These are phyloP conservation scores for Gymnopilus dilepis DNA, from an alignment of 768 basidiomycete species.

Conservation along the genomic window DNA sequence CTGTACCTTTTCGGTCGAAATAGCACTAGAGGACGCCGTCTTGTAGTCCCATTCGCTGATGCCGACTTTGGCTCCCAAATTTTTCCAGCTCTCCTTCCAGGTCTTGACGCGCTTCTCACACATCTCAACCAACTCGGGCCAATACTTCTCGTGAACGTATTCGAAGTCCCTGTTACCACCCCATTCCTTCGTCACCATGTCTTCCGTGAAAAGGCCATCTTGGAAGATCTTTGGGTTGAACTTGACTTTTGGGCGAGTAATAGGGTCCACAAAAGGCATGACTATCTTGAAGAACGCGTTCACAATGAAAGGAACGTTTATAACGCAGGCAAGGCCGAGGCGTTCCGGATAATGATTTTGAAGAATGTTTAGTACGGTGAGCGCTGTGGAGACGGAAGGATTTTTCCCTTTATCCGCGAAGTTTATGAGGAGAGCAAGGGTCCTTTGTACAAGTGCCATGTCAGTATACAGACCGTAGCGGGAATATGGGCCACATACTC, in stretches of 20 bases:
- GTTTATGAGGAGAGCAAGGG: constrained; percentile 74
- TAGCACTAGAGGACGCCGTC: constrained; percentile 9
- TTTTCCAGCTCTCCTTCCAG: constrained; percentile 68
- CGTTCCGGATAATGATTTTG: constrained; percentile 90
- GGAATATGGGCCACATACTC: constrained; percentile 55
- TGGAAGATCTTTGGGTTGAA: constrained; percentile 74
- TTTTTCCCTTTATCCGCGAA: constrained; percentile 76
- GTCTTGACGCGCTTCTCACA: constrained; percentile 53
- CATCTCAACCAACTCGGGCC: constrained; percentile 64
- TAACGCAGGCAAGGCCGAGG: constrained; percentile 73
- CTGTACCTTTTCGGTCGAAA: neutral
- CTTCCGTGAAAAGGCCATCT: constrained; percentile 69
- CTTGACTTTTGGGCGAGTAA: constrained; percentile 75
- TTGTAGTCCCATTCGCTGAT: constrained; percentile 85
- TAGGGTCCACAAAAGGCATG: constrained; percentile 81
- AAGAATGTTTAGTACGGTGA: constrained; percentile 63
- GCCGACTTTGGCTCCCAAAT: constrained; percentile 71
- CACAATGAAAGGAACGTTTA: constrained; percentile 82
- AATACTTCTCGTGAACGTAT: constrained; percentile 79
- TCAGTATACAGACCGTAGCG: neutral
- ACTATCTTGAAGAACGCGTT: constrained; percentile 80
- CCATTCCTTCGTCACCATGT: constrained; percentile 79
- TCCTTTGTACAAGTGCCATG: constrained; percentile 43
- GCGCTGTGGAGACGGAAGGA: constrained; percentile 46
- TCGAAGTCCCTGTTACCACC: constrained; percentile 69